Evolutionary conservation across 495 filamentous ascomycete genomes (phyloP), one percentile per base, ranked within the genome.

Genomic region (Penicillium roqueforti): DNA sequence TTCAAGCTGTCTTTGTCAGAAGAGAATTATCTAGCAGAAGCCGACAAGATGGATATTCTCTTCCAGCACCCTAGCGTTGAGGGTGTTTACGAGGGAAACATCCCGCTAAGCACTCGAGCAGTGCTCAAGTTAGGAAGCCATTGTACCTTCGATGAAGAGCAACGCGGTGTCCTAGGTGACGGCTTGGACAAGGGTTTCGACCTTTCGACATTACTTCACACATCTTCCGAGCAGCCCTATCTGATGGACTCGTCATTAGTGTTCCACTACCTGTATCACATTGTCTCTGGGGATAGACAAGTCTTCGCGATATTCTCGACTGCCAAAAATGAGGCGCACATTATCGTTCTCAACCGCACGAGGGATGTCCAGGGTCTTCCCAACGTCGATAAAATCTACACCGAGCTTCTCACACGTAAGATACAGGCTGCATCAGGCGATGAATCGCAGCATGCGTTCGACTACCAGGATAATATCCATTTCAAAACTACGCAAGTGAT

Each of bases 141-240:
- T n/a, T 99, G 93, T 69, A 96, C 92, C 14, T 96, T 97, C 62
- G 92, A 99, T 64, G 86, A 95, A 55, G 85, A 74, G 34, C 92
- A 97, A 61, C 82, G 85, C 46, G 93, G 92, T 54, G 92, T 95
- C 13, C 82, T 99, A 19, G 93, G 93, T 29, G 91, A 88, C 54
- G 95, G 93, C 50, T 76, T 99, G 26, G 93, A 97, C 47, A 84
- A 89, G 56, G 93, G 93, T 3, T 99, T 99, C 64, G 92, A 96
- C 58, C 79, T 99, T 8, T 84, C 85, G 3, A 80, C 85, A 3
- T 70, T 99, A 42, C 83, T 80, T 53, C 79, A 82, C 37, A 83
- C 86, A 1, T 65, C 75, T 4, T 80, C 87, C 19, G 81, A 86
- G 32, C 78, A 77, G 51, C 80, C 85, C 1, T 99, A 99, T 61